Percentiles rank a stretch among this genome's conserved stretches.
Conservation (phyloP, 1,139 yeast genomes). For the Sporopachydermia cereana region DNA sequence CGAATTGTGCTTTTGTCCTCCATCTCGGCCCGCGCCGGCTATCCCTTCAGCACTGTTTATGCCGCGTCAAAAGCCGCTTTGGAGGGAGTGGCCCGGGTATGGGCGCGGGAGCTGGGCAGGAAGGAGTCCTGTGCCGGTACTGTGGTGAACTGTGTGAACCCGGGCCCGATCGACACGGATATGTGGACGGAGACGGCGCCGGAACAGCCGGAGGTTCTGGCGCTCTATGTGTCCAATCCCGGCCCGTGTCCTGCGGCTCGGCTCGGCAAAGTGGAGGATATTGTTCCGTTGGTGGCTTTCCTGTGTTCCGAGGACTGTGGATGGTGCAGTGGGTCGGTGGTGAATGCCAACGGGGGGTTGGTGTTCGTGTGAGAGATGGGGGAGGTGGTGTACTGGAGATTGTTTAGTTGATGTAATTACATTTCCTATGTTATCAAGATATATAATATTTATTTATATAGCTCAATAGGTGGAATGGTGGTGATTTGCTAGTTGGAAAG, state of each 20-base stretch:
- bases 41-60: constrained; percentile 51
- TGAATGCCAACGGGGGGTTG: constrained; percentile 18
- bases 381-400: neutral
- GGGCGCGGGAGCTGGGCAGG: constrained; percentile 39
- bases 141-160: constrained; percentile 23
- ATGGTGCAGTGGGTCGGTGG: constrained; percentile 18
- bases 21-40: constrained; percentile 32
- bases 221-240: neutral
- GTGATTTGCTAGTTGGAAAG: too few relatives aligned
- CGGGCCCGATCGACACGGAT: constrained; percentile 15
- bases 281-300: constrained; percentile 18
- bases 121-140: constrained; percentile 9
- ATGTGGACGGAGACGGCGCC: constrained; percentile 11
- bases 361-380: neutral
- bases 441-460: too few relatives aligned
- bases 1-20: constrained; percentile 49
- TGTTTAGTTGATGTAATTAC: too few relatives aligned
- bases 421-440: too few relatives aligned
- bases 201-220: constrained; percentile 10
- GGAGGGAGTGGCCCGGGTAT: constrained; percentile 40
- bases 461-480: too few relatives aligned
- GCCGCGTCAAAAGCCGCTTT: constrained; percentile 60
- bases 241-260: constrained; percentile 15
- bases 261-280: constrained; percentile 18
- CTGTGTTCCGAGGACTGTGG: constrained; percentile 16